phyloP scores from a whole-genome alignment of 331 rosid genomes.

The Quercus tomentella region DNA sequence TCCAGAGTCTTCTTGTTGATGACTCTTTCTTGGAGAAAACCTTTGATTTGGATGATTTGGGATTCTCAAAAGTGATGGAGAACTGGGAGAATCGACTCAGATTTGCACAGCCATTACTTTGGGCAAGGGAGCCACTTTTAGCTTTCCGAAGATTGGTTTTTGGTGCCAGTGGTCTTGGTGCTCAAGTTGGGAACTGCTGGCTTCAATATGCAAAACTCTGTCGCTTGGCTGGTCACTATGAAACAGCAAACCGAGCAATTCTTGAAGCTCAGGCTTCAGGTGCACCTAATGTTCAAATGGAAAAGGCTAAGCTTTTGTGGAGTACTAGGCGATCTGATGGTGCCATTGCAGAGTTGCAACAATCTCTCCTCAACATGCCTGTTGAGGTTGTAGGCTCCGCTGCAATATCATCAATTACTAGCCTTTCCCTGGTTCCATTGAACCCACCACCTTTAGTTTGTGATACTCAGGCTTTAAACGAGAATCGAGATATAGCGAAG shows the following conservation, averaged over 20 bases:
- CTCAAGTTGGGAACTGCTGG: slow-evolving; percentile 97
- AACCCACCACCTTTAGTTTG: slow-evolving; percentile 49
- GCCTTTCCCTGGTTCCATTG: slow-evolving; percentile 77
- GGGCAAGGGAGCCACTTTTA: slow-evolving; percentile 97
- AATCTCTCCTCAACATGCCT: slow-evolving; percentile 81
- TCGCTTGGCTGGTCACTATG: slow-evolving; percentile 94
- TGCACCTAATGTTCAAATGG: slow-evolving; percentile 86
- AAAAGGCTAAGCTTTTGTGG: slow-evolving; percentile 95
- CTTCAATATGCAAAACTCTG: slow-evolving; percentile 95
- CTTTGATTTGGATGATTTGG: slow-evolving; percentile 54
- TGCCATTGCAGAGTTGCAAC: slow-evolving; percentile 90
- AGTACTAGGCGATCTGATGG: slow-evolving; percentile 90
- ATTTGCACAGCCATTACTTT: slow-evolving; percentile 83
- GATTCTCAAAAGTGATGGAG: slow-evolving; percentile 61
- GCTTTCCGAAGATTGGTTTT: slow-evolving; percentile 85
- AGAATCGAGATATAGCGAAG: slow-evolving; percentile 70
- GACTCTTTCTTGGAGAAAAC: slow-evolving; percentile 84
- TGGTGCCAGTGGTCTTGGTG: slow-evolving; percentile 65
- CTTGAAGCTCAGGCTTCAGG: slow-evolving; percentile 90
- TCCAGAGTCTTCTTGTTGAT: slow-evolving; percentile 65
- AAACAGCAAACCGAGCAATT: slow-evolving; percentile 92
- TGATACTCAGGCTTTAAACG: slow-evolving; percentile 71
- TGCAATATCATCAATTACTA: slow-evolving; percentile 80
- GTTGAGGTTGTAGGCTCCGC: slow-evolving; percentile 72
- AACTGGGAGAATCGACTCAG: slow-evolving; percentile 91